These are phyloP conservation scores for Phytophthora fragariae DNA, from an alignment of 352 stramenopile species.

Conservation along the genomic window DNA sequence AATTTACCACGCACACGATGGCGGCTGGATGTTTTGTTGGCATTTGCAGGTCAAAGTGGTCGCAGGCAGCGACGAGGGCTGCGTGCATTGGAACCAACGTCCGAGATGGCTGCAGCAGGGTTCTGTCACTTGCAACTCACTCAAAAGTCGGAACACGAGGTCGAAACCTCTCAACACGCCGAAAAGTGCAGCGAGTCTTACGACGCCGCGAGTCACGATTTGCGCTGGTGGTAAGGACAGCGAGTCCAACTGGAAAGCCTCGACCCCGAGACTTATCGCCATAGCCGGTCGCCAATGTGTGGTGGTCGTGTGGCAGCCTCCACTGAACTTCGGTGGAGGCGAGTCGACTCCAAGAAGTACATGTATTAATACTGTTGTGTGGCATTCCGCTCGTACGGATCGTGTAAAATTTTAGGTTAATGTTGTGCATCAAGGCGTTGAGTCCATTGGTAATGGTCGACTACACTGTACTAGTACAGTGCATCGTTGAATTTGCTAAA, in stretches of 20 bases:
- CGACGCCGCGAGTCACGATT: constrained; percentile 2
- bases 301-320: background rate
- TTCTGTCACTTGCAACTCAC: too few relatives aligned
- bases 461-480: background rate
- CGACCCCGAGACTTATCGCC: background rate
- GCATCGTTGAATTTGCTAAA: too few relatives aligned
- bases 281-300: background rate
- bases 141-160: background rate
- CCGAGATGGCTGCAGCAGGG: constrained; percentile 1
- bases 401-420: too few relatives aligned
- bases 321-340: background rate
- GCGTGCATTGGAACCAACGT: background rate
- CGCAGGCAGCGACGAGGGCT: background rate
- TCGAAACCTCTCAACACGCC: constrained; percentile 2
- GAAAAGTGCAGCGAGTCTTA: background rate
- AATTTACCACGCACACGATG: constrained; percentile 8
- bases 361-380: background rate
- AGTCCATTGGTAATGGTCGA: background rate
- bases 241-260: constrained; percentile 4
- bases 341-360: background rate
- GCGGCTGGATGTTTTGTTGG: constrained; percentile 21
- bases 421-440: too few relatives aligned
- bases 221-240: constrained; percentile 1
- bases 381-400: too few relatives aligned
- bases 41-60: background rate